phyloP scores from a whole-genome alignment of 2,329 filamentous ascomycete genomes.

The Aureobasidium vineae region DNA sequence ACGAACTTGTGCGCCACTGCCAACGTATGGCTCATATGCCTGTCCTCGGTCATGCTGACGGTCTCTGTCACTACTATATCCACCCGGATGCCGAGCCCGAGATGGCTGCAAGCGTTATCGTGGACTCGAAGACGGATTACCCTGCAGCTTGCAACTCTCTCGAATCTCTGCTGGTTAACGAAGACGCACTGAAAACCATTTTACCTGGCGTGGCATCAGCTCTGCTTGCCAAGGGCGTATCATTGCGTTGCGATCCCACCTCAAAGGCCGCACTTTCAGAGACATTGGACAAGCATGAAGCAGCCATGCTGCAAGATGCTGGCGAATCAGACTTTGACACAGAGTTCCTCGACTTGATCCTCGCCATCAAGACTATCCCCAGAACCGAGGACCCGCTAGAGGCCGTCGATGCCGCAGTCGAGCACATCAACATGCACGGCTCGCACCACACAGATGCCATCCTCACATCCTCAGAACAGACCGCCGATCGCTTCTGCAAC shows the following conservation, averaged over 20 bases:
- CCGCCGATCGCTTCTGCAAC: slow-evolving; percentile 79
- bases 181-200: slow-evolving; percentile 63
- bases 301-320: slow-evolving; percentile 60
- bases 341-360: slow-evolving; percentile 80
- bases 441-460: slow-evolving; percentile 95
- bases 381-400: slow-evolving; percentile 29
- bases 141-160: slow-evolving; percentile 92
- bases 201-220: slow-evolving; percentile 72
- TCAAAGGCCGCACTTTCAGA: slow-evolving; percentile 63
- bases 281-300: slow-evolving; percentile 45
- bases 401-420: slow-evolving; percentile 66
- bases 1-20: slow-evolving; percentile 85
- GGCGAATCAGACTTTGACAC: slow-evolving; percentile 73
- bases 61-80: slow-evolving; percentile 83
- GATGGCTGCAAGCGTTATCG: slow-evolving; percentile 71
- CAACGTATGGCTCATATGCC: slow-evolving; percentile 91
- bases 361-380: slow-evolving; percentile 78
- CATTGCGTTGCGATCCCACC: slow-evolving; percentile 71
- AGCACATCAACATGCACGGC: slow-evolving; percentile 87
- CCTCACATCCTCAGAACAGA: slow-evolving; percentile 64
- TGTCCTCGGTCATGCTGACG: slow-evolving; percentile 93
- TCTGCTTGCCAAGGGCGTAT: slow-evolving; percentile 73
- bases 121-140: slow-evolving; percentile 93
- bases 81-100: slow-evolving; percentile 70
- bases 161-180: slow-evolving; percentile 87